phyloP scores from a whole-genome alignment of 805 yeast genomes.

The Ogataea neopini region DNA sequence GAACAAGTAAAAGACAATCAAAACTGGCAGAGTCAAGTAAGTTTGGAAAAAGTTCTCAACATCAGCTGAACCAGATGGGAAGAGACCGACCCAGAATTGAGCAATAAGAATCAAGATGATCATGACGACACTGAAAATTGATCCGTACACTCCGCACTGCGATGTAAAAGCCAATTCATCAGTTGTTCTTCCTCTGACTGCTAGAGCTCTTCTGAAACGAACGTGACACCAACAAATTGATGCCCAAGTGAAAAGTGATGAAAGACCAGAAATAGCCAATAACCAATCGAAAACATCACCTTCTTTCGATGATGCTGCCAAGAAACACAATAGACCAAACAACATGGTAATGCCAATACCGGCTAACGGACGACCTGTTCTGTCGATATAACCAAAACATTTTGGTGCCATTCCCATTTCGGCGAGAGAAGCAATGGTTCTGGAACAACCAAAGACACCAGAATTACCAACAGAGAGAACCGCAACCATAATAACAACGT shows the following conservation, averaged over 20 bases:
- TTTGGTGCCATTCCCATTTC: slow-evolving; percentile 62
- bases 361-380: slow-evolving; percentile 66
- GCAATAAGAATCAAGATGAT: slow-evolving; percentile 59
- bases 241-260: slow-evolving; percentile 70
- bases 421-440: slow-evolving; percentile 61
- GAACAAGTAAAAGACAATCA: slow-evolving; percentile 44
- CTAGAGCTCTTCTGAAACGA: slow-evolving; percentile 63
- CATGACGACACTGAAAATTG: slow-evolving; percentile 56
- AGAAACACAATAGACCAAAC: slow-evolving; percentile 53
- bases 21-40: slow-evolving; percentile 60
- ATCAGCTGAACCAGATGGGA: slow-evolving; percentile 56
- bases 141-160: slow-evolving; percentile 63
- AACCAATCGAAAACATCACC: slow-evolving; percentile 64
- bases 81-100: slow-evolving; percentile 76
- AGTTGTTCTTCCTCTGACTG: slow-evolving; percentile 57
- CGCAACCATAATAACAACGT: slow-evolving; percentile 62
- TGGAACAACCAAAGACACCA: slow-evolving; percentile 61
- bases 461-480: slow-evolving; percentile 70
- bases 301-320: slow-evolving; percentile 53
- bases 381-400: slow-evolving; percentile 60
- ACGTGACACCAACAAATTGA: slow-evolving; percentile 61
- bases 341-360: slow-evolving; percentile 52
- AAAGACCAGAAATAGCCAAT: slow-evolving; percentile 63
- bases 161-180: slow-evolving; percentile 66
- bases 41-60: slow-evolving; percentile 59